Percentiles rank a stretch among this genome's conserved stretches.
Evolutionary conservation across 345 rosid species (phyloP).

Genomic region (Anacardium occidentale): DNA sequence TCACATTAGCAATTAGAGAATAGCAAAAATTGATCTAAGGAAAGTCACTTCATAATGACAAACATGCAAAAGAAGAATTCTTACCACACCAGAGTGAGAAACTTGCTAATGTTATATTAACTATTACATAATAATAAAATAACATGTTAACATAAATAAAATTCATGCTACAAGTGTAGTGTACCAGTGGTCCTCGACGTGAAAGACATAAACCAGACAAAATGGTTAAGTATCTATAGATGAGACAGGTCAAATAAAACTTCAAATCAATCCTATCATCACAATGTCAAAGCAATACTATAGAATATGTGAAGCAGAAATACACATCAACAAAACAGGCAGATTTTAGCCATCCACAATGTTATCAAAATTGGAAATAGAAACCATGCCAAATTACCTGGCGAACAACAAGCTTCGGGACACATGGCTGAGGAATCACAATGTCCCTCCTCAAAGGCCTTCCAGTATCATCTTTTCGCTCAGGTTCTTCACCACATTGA

Average conservation of each 20-base stretch:
- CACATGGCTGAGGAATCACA: constrained; percentile 91
- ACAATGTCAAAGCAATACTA: neutral
- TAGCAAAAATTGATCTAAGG: constrained; percentile 12
- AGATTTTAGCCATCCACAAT: neutral
- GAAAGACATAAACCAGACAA: neutral
- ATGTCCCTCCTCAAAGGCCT: constrained; percentile 84
- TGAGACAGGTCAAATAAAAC: neutral
- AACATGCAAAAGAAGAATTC: neutral
- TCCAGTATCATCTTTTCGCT: constrained; percentile 75
- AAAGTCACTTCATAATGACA: neutral
- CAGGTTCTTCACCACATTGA: constrained; percentile 99
- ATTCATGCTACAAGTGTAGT: neutral
- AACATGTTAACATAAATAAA: neutral
- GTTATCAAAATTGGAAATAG: neutral
- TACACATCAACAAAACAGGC: neutral
- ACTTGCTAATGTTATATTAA: neutral
- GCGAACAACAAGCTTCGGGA: constrained; percentile 75
- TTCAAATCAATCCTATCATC: neutral
- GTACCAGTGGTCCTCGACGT: neutral
- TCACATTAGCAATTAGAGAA: constrained; percentile 19
- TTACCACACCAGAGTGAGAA: neutral
- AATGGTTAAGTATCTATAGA: neutral
- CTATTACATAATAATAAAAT: neutral
- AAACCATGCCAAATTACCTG: constrained; percentile 50
- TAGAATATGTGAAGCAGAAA: neutral